Evolutionary conservation across 768 basidiomycete genomes (phyloP).

Genomic region (Trametes punicea): DNA sequence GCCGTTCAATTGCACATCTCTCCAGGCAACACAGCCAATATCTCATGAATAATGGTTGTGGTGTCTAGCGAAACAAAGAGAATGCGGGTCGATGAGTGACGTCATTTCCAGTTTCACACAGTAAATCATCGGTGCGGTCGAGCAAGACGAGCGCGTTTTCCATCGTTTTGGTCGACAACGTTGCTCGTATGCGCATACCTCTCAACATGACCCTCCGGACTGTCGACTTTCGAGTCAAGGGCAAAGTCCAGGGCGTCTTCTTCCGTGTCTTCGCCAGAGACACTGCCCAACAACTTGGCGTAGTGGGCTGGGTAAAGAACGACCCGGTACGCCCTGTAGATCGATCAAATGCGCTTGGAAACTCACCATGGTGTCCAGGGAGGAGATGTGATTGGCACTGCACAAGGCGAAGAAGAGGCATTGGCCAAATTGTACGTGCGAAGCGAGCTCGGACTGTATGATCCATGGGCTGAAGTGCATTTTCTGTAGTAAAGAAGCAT

Average conservation of each 20-base stretch:
- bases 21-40: no score
- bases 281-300: conserved; percentile 17
- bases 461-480: background rate
- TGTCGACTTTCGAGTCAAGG: conserved; percentile 21
- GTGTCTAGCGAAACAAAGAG: no score
- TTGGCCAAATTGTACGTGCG: conserved; percentile 20
- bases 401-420: conserved; percentile 16
- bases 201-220: conserved; percentile 11
- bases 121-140: no score
- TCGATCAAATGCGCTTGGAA: background rate
- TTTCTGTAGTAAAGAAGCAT: conserved; percentile 15
- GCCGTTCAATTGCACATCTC: no score
- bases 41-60: no score
- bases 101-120: no score
- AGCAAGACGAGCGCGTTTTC: no score
- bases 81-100: no score
- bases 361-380: conserved; percentile 1
- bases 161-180: no score
- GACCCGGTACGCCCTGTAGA: conserved; percentile 13
- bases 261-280: conserved; percentile 22
- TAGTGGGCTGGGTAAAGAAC: conserved; percentile 25
- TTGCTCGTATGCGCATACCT: no score
- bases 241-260: conserved; percentile 24
- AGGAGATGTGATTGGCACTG: conserved; percentile 22
- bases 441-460: background rate